A percentile compares a stretch with the other conserved stretches of the same genome.
phyloP scores from a whole-genome alignment of 225 moss, liverwort and hornwort genomes.

The Asterella californica region DNA sequence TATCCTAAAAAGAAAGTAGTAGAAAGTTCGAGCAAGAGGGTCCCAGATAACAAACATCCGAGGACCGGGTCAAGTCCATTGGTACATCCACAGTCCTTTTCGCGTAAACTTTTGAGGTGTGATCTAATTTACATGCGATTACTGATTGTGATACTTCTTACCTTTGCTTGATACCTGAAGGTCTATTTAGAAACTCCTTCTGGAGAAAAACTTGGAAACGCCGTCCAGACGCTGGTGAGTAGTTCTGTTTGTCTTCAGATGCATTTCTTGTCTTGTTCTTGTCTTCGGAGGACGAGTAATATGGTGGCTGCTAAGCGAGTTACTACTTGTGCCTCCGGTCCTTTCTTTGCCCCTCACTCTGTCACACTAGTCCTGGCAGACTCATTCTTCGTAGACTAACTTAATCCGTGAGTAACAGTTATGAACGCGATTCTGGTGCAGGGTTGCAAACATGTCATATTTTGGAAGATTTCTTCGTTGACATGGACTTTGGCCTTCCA shows the following conservation, averaged over 20 bases:
- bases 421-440: conserved; percentile 27
- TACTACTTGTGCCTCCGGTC: neutral
- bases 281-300: neutral
- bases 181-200: conserved; percentile 75
- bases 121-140: neutral
- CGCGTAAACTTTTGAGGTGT: neutral
- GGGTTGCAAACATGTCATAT: conserved; percentile 85
- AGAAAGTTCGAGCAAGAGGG: no score
- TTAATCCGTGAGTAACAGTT: neutral
- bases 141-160: neutral
- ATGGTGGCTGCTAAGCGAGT: neutral
- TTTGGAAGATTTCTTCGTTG: conserved; percentile 68
- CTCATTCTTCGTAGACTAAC: neutral
- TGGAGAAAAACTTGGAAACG: conserved; percentile 72
- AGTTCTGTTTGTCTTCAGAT: neutral
- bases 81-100: neutral
- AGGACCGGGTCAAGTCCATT: no score
- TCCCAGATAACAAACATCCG: no score
- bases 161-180: conserved; percentile 32
- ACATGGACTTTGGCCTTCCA: conserved; percentile 57
- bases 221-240: conserved; percentile 67
- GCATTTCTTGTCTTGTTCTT: neutral
- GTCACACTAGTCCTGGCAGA: neutral
- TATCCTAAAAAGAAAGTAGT: no score
- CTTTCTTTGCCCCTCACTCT: neutral